Evolutionary conservation across 345 rosid genomes (phyloP), one percentile per base, ranked within the genome.

Genomic region (Acer campestre): DNA sequence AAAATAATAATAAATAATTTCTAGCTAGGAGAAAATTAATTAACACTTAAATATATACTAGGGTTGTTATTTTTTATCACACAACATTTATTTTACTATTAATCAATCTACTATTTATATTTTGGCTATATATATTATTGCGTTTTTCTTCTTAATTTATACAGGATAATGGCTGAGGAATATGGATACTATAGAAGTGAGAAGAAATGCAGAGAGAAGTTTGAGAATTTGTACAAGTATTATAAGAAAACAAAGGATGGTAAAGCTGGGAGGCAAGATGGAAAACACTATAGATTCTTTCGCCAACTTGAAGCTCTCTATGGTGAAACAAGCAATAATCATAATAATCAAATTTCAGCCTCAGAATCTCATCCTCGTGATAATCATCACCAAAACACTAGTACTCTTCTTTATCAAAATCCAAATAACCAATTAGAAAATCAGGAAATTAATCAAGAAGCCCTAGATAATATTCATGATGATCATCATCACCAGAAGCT

Each of bases 201-300:
- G 42, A 88, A 88, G 80, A 88, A 88, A 85, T 88, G 92, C 64
- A 81, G 89, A 69, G 92, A 89, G 76, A 89, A 87, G 80, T 89
- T 89, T 68, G 92, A 89, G 80, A 89, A 89, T 77, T 67, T 87
- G 79, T 86, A 89, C 85, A 89, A 89, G 81, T 89, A 89, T 71
- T 87, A 89, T 81, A 89, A 89, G 87, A 89, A 87, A 78, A 89
- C 92, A 25, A 89, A 86, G 81, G 90, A 86, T 70, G 90, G 90
- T 38, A 89, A 87, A 79, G 84, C 89, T 35, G 87, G 88, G 16
- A 83, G 92, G 65, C 92, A 85, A 73, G 90, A 87, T 62, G 92
- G 92, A 23, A 89, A 89, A 76, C 81, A 89, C 66, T 89, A 89
- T 68, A 84, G 90, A 61, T 89, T 87, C 74, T 89, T 85, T 75